Evolutionary conservation across 805 yeast genomes (phyloP), one percentile per base, ranked within the genome.

Genomic region (Myxozyma vanderwaltii): DNA sequence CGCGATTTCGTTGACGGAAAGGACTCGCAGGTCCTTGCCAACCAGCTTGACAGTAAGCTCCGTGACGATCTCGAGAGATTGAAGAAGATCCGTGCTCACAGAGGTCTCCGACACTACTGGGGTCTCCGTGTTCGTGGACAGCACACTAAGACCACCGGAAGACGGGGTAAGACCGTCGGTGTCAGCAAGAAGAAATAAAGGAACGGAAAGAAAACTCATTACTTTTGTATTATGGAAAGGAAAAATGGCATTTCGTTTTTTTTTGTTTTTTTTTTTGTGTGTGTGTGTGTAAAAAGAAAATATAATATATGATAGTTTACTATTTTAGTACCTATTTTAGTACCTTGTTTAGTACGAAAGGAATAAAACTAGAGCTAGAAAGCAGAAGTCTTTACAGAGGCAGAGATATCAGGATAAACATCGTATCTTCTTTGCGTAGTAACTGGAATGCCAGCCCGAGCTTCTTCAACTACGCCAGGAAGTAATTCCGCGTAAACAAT

Each of bases 81-180:
- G 82, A 95, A 95, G 96, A 94, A 94, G 85, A 94, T 95, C 88
- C 95, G 99, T 87, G 84, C 98, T 77, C 99, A 94, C 94, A 86
- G 98, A 83, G 99, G 99, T 92, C 88, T 94, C 82, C 91, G 99
- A 88, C 99, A 94, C 86, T 91, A 86, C 92, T 94, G 97, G 98
- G 97, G 97, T 80, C 85, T 94, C 80, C 94, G 94, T 86, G 99
- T 95, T 81, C 91, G 99, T 87, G 99, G 99, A 84, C 99, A 94
- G 86, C 99, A 94, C 86, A 94, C 99, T 87, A 94, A 94, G 89
- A 92, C 99, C 80, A 94, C 99, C 75, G 96, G 97, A 81, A 91
- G 99, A 85, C 91, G 96, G 76, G 86, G 86, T 75, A 81, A 79
- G 82, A 78, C 72, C 69, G 77, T 75, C 66, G 78, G 78, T 70